Evolutionary conservation across 176 grass and related monocot species (phyloP).

Genomic region (Hordeum vulgare): DNA sequence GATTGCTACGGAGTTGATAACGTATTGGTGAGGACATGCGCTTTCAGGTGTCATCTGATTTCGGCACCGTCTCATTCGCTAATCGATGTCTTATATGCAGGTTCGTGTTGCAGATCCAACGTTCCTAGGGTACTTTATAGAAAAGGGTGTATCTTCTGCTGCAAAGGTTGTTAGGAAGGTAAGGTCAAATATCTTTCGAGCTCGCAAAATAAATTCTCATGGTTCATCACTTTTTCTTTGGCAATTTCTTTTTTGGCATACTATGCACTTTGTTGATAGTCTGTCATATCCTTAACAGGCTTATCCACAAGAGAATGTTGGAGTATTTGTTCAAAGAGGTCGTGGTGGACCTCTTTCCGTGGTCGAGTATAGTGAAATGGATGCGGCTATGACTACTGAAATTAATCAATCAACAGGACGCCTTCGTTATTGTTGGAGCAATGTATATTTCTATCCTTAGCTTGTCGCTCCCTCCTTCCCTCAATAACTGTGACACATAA

Average conservation of each 20-base stretch:
- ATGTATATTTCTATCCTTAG: constrained; percentile 54
- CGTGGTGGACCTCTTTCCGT: constrained; percentile 82
- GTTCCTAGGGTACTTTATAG: constrained; percentile 96
- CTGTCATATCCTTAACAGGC: constrained; percentile 46
- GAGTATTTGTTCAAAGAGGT: constrained; percentile 95
- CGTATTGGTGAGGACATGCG: constrained; percentile 46
- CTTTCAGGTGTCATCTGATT: background rate
- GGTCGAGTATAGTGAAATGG: constrained; percentile 96
- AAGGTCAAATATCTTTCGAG: background rate
- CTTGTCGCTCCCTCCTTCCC: background rate
- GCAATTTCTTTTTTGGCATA: background rate
- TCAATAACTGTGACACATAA: background rate
- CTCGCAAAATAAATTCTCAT: background rate
- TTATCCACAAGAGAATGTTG: constrained; percentile 98
- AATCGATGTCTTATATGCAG: constrained; percentile 37
- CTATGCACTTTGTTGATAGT: background rate
- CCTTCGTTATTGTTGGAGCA: constrained; percentile 98
- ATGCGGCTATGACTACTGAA: constrained; percentile 78
- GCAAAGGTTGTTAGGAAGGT: constrained; percentile 97
- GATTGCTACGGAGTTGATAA: constrained; percentile 99
- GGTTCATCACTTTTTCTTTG: background rate
- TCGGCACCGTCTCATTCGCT: constrained; percentile 16
- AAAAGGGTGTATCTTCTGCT: constrained; percentile 77
- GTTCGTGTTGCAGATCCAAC: constrained; percentile 94
- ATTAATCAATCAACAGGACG: constrained; percentile 94